Evolutionary conservation across 495 filamentous ascomycete genomes (phyloP), one percentile per base, ranked within the genome.

Genomic region (Talaromyces thailandensis): DNA sequence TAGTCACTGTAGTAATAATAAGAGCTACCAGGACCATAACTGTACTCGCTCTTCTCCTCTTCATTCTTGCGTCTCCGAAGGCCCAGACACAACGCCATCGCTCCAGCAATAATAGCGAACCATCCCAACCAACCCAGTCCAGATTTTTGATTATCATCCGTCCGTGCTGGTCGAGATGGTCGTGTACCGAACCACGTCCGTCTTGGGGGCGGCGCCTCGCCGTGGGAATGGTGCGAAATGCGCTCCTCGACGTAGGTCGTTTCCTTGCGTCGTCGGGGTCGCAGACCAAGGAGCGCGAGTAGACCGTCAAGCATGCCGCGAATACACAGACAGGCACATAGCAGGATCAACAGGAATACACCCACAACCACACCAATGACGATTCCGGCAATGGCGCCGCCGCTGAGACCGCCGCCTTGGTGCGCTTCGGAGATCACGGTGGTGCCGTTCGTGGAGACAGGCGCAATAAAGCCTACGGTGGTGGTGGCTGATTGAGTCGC

Each of bases 301-400:
- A 91, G 60, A 16, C 76, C 81, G 61, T 88, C 82, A 71, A 89
- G 80, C 21, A 86, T 72, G 8, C 86, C 86, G 63, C 82, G 83
- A 63, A 87, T 82, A 66, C 91, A 88, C 74, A 86, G 84, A 77
- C 84, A 92, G 70, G 86, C 82, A 73, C 88, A 92, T 58, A 96
- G 66, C 4, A 93, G 81, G 11, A 90, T 68, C 16, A 96, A 78
- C 2, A 96, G 72, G 56, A 87, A 70, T 24, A 92, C 79, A 67
- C 88, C 92, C n/a, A 82, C 84, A 65, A 96, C 82, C 5, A 86
- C 84, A 65, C 92, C 92, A 56, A 96, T 88, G 64, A 96, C 92
- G 65, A 96, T 96, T 50, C 92, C 92, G n/a, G 92, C 92, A 67
- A 96, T 96, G 25, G 92, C 92, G 62, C 92, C 92, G 56, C 83